Base-by-base conservation (phyloP, 345 rosid species). In the Schrenkiella parvula region DNA sequence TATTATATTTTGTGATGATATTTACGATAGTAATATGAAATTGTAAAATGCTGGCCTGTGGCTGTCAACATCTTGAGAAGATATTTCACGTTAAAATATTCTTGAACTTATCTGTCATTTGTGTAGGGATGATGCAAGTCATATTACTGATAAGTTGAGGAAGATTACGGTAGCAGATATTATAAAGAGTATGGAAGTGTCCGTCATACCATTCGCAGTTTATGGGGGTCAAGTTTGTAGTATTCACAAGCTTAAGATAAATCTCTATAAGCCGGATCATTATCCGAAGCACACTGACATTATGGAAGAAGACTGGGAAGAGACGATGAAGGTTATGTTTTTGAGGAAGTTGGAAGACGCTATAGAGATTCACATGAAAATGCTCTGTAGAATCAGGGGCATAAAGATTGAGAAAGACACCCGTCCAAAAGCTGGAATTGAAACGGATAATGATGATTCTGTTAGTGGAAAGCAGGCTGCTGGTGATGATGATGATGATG, bases 341-440 rank as follows among this genome's bases (percentile, higher is more conserved):
- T 61, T 86, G 74, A 89, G 98, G 82, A 90, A 83, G 69, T 77
- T 95, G 81, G 99, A 95, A 82, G 99, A 95, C 75, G 90, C 96
- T 46, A 85, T 91, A 65, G 88, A 89, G 74, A 89, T 22, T 69
- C 95, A 91, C 73, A 58, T 91, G 55, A 50, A 61, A 41, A 79
- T 95, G 85, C 90, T 89, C 43, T 62, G 79, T 35, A 87, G 48
- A 79, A 95, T 91, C 15, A 89, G 82, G 22, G 98, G 99, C 74
- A 88, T 91, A 72, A 78, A 84, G 41, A 57, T 78, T 28, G 54
- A 60, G 56, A 32, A 80, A 29, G 88, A 81, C 35, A 74, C 81
- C 3, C 52, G 51, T 54, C 54, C 84, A 60, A 82, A 60, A 66
- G 56, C 84, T 48, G 76, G 85, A 57, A 77, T 71, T 46, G 71